These are phyloP conservation scores for Coniochaeta pulveracea DNA, from an alignment of 2,329 filamentous ascomycete species.

Conservation along the genomic window DNA sequence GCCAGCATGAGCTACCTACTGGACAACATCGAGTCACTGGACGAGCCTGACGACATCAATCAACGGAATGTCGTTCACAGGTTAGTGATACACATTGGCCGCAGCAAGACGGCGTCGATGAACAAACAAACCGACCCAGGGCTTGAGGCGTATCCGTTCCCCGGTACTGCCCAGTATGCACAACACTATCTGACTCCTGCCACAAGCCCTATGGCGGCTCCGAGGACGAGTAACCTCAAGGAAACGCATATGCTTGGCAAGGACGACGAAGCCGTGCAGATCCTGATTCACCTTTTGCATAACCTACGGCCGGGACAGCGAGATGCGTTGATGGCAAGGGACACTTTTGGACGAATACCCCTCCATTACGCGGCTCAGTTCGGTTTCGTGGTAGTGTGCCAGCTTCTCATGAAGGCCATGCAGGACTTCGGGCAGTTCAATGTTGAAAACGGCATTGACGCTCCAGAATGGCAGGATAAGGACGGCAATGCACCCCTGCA, in stretches of 20 bases:
- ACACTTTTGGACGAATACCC: conserved; percentile 73
- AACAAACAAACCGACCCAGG: conserved; percentile 31
- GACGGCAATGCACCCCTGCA: conserved; percentile 89
- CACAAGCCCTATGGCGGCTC: conserved; percentile 51
- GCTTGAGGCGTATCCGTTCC: conserved; percentile 36
- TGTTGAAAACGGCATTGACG: conserved; percentile 76
- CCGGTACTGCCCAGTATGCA: conserved; percentile 41
- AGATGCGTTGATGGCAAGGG: conserved; percentile 52
- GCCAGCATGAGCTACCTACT: conserved; percentile 63
- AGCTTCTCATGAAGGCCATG: conserved; percentile 80
- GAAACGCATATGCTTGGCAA: conserved; percentile 56
- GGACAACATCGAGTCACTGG: conserved; percentile 54
- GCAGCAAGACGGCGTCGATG: conserved; percentile 43
- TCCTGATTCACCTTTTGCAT: conserved; percentile 54
- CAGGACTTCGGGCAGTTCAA: conserved; percentile 83
- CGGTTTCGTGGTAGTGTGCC: conserved; percentile 82
- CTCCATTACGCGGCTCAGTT: conserved; percentile 93
- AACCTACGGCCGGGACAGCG: conserved; percentile 58
- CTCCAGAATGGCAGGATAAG: conserved; percentile 77
- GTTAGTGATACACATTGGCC: conserved; percentile 82
- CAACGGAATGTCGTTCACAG: conserved; percentile 88
- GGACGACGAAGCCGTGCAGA: conserved; percentile 64
- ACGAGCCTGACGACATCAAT: conserved; percentile 88
- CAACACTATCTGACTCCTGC: conserved; percentile 73
- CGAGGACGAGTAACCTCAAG: conserved; percentile 50